Percentiles rank a stretch among this genome's conserved stretches.
These are phyloP conservation scores for Neostapfia colusana DNA, from an alignment of 176 grass and related monocot species.

Conservation along the genomic window DNA sequence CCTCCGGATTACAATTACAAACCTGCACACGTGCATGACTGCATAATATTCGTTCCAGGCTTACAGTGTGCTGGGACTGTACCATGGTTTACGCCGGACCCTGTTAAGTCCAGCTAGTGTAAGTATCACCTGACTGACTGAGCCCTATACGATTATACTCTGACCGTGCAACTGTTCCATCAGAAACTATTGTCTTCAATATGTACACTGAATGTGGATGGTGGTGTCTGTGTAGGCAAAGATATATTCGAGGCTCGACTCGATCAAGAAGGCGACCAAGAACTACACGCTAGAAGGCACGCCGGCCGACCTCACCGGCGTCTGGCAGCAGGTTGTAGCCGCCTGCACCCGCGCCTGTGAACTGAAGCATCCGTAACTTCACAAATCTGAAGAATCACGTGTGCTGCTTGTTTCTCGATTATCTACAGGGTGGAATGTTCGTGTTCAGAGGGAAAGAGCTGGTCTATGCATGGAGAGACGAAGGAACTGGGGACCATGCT, in stretches of 20 bases:
- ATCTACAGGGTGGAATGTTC: slow-evolving; percentile 71
- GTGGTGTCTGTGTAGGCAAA: slow-evolving; percentile 40
- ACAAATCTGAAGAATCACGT: not conserved
- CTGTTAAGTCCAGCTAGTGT: slow-evolving; percentile 74
- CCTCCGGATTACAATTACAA: not conserved
- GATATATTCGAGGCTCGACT: slow-evolving; percentile 63
- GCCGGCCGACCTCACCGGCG: slow-evolving; percentile 44
- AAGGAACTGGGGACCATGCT: slow-evolving; percentile 84
- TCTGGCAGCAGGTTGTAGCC: slow-evolving; percentile 47
- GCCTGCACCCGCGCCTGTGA: not conserved
- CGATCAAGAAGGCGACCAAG: slow-evolving; percentile 54
- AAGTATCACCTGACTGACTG: slow-evolving; percentile 19
- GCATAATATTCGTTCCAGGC: slow-evolving; percentile 48
- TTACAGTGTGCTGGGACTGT: slow-evolving; percentile 66
- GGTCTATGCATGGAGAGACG: slow-evolving; percentile 71
- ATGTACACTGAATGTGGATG: not conserved
- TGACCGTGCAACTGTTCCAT: not conserved
- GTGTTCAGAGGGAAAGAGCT: slow-evolving; percentile 75
- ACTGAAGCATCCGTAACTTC: not conserved
- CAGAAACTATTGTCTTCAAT: not conserved
- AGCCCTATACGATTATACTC: not conserved
- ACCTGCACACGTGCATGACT: not conserved
- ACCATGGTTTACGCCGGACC: slow-evolving; percentile 73
- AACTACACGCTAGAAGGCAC: slow-evolving; percentile 65
- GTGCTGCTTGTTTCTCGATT: not conserved